Base-by-base conservation (phyloP, 2,329 filamentous ascomycete genomes). In the Talaromyces sp. region DNA sequence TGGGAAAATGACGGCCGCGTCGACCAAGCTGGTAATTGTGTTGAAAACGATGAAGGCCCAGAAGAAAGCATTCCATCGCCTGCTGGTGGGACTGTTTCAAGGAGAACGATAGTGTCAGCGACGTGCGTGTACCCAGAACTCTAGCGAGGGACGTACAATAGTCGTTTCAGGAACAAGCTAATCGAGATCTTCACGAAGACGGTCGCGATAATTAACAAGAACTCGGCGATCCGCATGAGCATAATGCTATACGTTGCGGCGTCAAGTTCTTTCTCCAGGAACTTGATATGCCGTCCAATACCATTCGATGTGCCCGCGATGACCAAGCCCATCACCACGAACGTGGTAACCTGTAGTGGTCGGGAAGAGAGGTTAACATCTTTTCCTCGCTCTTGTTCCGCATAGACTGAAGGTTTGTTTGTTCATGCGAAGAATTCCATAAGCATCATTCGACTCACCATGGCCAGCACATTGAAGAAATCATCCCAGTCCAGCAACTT, bases 21-120 rank as follows among this genome's bases (percentile, higher is more conserved):
- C 61, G 5, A 63, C 31, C 8, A 53, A 22, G 13, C 61, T 63
- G 5, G 60, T 62, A 3, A 62, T 48, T 7, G 61, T 56, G 21
- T 63, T 63, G 52, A 63, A 62, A 1, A 58, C 60, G n/a, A 63
- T 63, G 19, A 63, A 63, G n/a, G 48, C 58, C 61, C 60, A 61
- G 31, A 63, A 62, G 46, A 63, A 63, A 9, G 22, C 17, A 39
- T 52, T 60, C 57, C 60, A 62, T 35, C 46, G 41, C 10, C 46
- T 61, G 55, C 45, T 60, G 5, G 50, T 62, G n/a, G 54, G 54
- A 45, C 52, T 55, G 25, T 55, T 36, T 17, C 39, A 35, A 25
- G 3, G 2, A 3, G 17, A 35, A 43, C 19, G 13, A 40, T 15
- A 8, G 5, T 31, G 37, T 53, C n/a, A 41, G 19, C 19, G 8